Base-by-base conservation (phyloP, 306 rosid genomes). In the Mimosa bimucronata region DNA sequence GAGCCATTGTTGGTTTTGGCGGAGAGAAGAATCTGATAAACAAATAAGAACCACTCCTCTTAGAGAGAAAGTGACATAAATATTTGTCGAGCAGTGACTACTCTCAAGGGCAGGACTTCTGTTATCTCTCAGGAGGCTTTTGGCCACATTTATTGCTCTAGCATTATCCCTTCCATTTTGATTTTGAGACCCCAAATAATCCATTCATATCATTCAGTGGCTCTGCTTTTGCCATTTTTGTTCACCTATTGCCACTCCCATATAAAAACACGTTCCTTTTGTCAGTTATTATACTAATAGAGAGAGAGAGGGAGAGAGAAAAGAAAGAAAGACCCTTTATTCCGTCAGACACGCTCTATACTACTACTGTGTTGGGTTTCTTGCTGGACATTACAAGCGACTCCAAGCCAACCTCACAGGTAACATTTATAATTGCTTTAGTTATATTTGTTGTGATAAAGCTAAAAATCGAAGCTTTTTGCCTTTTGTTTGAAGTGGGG, bases 191-290 rank as follows among this genome's bases (percentile, higher is more conserved):
- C 14, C 31, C 75, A 83, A 80, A 88, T 86, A 89, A 88, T 90
- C 97, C 89, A 48, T 77, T 82, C 30, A 12, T 41, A 69, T 12
- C 77, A 86, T 95, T 93, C 97, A 91, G 99, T 95, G 99, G 98
- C 83, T 89, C 88, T 90, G 88, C 77, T 82, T 79, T 74, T 46
- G 82, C 91, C 88, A 84, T 30, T 78, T n/a, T 30, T 77, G 29
- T 74, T 79, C 86, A 69, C 73, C 29, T 79, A 61, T 70, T 68
- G 83, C 73, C 81, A 86, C 81, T 82, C 88, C 93, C 94, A 84
- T 91, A 85, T 58, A 85, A 23, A 78, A 21, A 73, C 12, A 14
- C 42, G 14, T 18, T 16, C 19, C 30, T 30, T 46, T 73, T 75
- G 25, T 70, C 50, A 50, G 3, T 6, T 34, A 30, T 46, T 62